Evolutionary conservation across 2,329 filamentous ascomycete species (phyloP).

Genomic region (Talaromyces sp.): DNA sequence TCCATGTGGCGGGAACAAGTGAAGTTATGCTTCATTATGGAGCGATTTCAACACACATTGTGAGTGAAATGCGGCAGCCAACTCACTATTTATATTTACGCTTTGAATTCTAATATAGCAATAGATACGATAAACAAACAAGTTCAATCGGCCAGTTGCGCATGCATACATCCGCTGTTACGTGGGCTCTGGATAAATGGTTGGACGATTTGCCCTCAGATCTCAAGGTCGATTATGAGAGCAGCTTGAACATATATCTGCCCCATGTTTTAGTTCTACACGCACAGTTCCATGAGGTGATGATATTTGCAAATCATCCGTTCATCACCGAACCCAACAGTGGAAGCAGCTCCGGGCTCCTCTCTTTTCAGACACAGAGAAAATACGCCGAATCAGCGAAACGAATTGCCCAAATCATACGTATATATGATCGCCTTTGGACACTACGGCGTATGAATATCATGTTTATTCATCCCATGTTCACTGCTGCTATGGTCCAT

Average conservation of each 20-base stretch:
- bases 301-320: constrained; percentile 16
- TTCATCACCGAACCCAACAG: constrained; percentile 11
- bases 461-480: constrained; percentile 14
- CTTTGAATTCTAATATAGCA: background rate
- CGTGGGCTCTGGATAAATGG: constrained; percentile 10
- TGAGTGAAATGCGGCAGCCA: background rate
- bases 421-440: constrained; percentile 11
- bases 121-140: constrained; percentile 10
- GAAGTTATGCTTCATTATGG: constrained; percentile 12
- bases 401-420: constrained; percentile 8
- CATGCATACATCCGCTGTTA: constrained; percentile 8
- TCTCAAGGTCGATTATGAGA: constrained; percentile 2
- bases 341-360: background rate
- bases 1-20: constrained; percentile 13
- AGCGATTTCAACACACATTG: constrained; percentile 13
- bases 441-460: constrained; percentile 14
- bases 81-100: background rate
- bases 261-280: constrained; percentile 15
- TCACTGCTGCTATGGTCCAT: constrained; percentile 14
- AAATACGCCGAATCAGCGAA: constrained; percentile 11
- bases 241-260: constrained; percentile 9
- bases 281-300: constrained; percentile 13
- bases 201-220: constrained; percentile 9
- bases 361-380: background rate
- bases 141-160: constrained; percentile 11